Conservation (phyloP, 192 early-diverging fungal species). For the Coemansia biformis region DNA sequence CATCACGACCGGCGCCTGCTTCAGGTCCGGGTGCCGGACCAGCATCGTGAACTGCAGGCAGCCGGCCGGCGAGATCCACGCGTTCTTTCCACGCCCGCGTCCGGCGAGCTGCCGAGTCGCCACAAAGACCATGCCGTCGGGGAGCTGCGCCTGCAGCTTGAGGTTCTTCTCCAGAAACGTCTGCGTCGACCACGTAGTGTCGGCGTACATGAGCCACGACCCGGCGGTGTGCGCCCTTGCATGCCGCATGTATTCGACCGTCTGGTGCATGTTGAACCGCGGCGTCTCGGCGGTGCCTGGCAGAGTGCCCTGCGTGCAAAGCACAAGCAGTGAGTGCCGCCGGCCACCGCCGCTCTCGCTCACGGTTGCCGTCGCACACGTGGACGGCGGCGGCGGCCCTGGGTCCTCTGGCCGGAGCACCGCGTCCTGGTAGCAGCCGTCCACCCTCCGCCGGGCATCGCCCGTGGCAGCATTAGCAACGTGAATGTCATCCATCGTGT, state of each 20-base stretch:
- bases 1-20: conserved; percentile 69
- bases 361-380: neutral
- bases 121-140: conserved; percentile 73
- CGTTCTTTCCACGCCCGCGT: conserved; percentile 85
- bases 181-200: conserved; percentile 82
- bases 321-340: conserved; percentile 43
- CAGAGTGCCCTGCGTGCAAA: conserved; percentile 36
- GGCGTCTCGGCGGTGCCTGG: conserved; percentile 53
- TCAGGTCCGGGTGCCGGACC: conserved; percentile 62
- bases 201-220: conserved; percentile 68
- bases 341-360: conserved; percentile 3
- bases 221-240: conserved; percentile 58
- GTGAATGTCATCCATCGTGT: conserved; percentile 37
- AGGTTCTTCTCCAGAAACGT: conserved; percentile 90
- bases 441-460: conserved; percentile 18
- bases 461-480: conserved; percentile 20
- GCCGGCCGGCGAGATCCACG: conserved; percentile 91
- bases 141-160: conserved; percentile 58
- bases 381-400: neutral
- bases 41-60: conserved; percentile 84
- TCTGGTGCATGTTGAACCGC: conserved; percentile 55
- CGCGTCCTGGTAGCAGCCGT: conserved; percentile 20
- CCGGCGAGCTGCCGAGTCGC: conserved; percentile 81
- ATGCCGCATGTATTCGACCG: conserved; percentile 49
- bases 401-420: conserved; percentile 12